Conservation (phyloP, 2,329 filamentous ascomycete species). For the Microthyrium microscopicum region DNA sequence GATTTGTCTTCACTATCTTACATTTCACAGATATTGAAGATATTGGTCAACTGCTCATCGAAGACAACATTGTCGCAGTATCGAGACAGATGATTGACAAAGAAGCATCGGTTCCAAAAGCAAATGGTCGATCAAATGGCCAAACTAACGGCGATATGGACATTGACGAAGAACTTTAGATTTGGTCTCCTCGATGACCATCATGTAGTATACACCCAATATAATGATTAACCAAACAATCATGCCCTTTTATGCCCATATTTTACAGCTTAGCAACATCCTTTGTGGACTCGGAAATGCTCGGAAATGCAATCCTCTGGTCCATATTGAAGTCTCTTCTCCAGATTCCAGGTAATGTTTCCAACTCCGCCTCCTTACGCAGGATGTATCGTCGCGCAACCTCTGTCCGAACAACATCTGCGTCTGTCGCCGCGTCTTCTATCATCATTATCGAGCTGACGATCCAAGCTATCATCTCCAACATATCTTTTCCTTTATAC, state of each 20-base stretch:
- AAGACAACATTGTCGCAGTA: constrained; percentile 99
- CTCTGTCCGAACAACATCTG: constrained; percentile 16
- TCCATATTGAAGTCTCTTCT: neutral
- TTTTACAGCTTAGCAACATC: neutral
- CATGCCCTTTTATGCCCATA: neutral
- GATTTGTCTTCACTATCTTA: constrained; percentile 11
- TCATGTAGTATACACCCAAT: neutral
- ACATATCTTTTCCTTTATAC: constrained; percentile 14
- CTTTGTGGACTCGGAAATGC: neutral
- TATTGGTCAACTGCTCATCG: constrained; percentile 88
- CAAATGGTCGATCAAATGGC: constrained; percentile 33
- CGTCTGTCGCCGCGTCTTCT: constrained; percentile 21
- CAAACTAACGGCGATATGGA: constrained; percentile 50
- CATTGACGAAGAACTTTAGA: constrained; percentile 41
- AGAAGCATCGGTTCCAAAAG: constrained; percentile 72
- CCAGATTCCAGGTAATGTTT: neutral
- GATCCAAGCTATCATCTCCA: constrained; percentile 19
- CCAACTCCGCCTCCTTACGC: neutral
- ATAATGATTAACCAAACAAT: neutral
- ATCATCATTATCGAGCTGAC: constrained; percentile 20
- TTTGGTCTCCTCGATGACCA: neutral
- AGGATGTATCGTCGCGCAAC: constrained; percentile 16
- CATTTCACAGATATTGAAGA: constrained; percentile 60
- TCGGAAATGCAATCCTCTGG: neutral
- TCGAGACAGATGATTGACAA: constrained; percentile 99